Evolutionary conservation across 1,284 basidiomycete species (phyloP).

Genomic region (Cryptococcus jaspeensis): DNA sequence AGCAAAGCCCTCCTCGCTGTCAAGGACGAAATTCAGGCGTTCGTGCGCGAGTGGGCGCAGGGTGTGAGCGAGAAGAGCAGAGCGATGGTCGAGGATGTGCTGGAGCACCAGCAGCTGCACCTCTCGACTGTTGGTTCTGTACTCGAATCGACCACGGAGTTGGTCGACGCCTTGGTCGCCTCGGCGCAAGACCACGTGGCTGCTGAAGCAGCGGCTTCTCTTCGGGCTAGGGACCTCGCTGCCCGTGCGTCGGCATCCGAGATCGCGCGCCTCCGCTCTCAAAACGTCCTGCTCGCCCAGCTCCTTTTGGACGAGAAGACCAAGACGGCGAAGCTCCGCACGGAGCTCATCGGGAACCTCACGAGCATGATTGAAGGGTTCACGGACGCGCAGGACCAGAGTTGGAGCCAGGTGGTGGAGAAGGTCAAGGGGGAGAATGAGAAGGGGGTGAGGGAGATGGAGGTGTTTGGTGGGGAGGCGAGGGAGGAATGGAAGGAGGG

Average conservation of each 20-base stretch:
- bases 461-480: constrained; percentile 6
- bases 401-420: constrained; percentile 63
- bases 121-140: constrained; percentile 44
- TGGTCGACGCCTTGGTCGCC: constrained; percentile 63
- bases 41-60: constrained; percentile 40
- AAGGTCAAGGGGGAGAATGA: constrained; percentile 61
- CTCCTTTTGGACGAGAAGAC: constrained; percentile 67
- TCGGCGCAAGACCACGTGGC: constrained; percentile 63
- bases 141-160: constrained; percentile 43
- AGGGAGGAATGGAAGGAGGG: constrained; percentile 7
- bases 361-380: constrained; percentile 69
- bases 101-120: constrained; percentile 45
- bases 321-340: constrained; percentile 65
- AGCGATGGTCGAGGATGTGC: constrained; percentile 42
- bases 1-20: constrained; percentile 28
- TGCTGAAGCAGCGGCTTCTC: constrained; percentile 58
- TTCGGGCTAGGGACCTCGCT: constrained; percentile 58
- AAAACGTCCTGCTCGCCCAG: constrained; percentile 66
- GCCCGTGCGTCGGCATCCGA: constrained; percentile 61
- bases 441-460: constrained; percentile 54
- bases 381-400: constrained; percentile 65
- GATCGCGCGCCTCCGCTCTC: constrained; percentile 64
- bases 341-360: constrained; percentile 69
- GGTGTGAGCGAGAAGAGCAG: constrained; percentile 30
- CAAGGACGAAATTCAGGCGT: constrained; percentile 40